Evolutionary conservation across 805 yeast genomes (phyloP).

Genomic region (Dipodascus geniculatus): DNA sequence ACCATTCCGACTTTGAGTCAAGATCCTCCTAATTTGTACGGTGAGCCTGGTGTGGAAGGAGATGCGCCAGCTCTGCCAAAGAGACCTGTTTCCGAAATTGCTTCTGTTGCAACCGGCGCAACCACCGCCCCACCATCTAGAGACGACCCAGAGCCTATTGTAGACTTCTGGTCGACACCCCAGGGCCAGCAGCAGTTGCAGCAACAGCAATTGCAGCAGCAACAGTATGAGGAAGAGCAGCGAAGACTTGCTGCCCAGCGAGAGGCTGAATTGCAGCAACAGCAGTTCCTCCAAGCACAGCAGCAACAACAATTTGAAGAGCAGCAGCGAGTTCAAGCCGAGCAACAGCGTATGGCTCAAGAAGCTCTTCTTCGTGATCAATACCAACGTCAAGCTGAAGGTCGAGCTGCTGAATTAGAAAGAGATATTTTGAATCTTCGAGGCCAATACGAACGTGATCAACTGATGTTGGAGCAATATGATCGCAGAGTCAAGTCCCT

Average conservation of each 20-base stretch:
- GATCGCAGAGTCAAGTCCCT: slow-evolving; percentile 74
- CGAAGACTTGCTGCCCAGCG: slow-evolving; percentile 47
- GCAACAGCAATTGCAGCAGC: slow-evolving; percentile 30
- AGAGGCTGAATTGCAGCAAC: slow-evolving; percentile 52
- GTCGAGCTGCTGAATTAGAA: slow-evolving; percentile 69
- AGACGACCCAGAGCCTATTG: slow-evolving; percentile 26
- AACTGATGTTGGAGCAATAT: slow-evolving; percentile 71
- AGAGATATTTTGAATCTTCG: slow-evolving; percentile 64
- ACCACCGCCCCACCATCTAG: slow-evolving; percentile 25
- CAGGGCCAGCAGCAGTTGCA: slow-evolving; percentile 19
- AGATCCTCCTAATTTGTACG: slow-evolving; percentile 47
- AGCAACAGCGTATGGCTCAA: slow-evolving; percentile 58
- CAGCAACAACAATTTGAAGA: slow-evolving; percentile 64
- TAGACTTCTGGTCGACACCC: slow-evolving; percentile 32
- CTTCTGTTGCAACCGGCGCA: slow-evolving; percentile 15
- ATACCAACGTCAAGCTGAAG: slow-evolving; percentile 61
- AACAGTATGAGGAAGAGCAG: slow-evolving; percentile 46
- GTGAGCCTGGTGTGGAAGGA: slow-evolving; percentile 30
- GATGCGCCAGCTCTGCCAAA: slow-evolving; percentile 28
- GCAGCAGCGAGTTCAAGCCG: slow-evolving; percentile 60
- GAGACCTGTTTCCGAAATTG: slow-evolving; percentile 25
- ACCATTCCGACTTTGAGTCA: slow-evolving; percentile 59
- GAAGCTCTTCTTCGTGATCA: slow-evolving; percentile 59
- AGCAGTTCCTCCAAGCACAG: slow-evolving; percentile 53
- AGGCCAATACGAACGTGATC: slow-evolving; percentile 80